Conservation (phyloP, 495 filamentous ascomycete species). For the Pyrenula aspistea region DNA sequence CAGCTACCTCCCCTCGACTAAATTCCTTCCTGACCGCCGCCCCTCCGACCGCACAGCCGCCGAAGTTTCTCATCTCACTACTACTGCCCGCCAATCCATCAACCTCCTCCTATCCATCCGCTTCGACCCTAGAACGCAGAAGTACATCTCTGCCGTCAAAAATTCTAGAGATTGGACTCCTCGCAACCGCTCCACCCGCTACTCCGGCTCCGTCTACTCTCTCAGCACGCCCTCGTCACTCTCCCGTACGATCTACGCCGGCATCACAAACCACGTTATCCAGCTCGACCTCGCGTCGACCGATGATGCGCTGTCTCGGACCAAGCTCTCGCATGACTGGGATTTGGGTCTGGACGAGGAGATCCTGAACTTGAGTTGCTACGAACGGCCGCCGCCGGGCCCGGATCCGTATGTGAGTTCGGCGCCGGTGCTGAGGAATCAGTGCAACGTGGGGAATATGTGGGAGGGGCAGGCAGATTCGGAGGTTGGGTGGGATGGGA, state of each 20-base stretch:
- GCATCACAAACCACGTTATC: constrained; percentile 37
- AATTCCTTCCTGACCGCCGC: background rate
- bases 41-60: background rate
- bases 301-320: constrained; percentile 19
- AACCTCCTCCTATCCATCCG: background rate
- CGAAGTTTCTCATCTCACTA: constrained; percentile 9
- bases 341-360: background rate
- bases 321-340: background rate
- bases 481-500: background rate
- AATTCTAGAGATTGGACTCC: background rate
- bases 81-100: constrained; percentile 13
- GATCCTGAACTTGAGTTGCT: background rate
- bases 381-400: background rate
- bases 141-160: constrained; percentile 4
- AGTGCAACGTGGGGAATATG: background rate
- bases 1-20: constrained; percentile 16
- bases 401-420: background rate
- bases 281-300: constrained; percentile 41
- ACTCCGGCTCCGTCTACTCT: constrained; percentile 42
- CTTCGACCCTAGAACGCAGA: constrained; percentile 8
- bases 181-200: constrained; percentile 9
- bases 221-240: constrained; percentile 43
- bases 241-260: constrained; percentile 46
- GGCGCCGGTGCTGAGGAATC: background rate
- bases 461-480: background rate